Evolutionary conservation across 176 grass and related monocot species (phyloP).

Genomic region (Musa troglodytarum): DNA sequence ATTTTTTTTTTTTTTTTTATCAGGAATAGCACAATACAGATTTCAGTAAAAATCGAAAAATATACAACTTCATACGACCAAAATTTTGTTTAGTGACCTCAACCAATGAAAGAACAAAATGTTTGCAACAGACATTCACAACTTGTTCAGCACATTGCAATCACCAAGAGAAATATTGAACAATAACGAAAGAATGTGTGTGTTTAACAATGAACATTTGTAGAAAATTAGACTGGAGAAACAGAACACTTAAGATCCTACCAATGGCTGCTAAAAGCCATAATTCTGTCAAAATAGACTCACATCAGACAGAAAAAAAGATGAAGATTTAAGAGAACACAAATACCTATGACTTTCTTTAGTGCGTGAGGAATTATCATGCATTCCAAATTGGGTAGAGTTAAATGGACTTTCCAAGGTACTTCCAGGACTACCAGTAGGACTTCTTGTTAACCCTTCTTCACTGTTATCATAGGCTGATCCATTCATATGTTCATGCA

Average conservation of each 20-base stretch:
- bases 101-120: no score
- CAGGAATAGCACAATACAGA: not conserved
- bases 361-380: conserved; percentile 54
- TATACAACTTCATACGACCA: no score
- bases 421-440: conserved; percentile 54
- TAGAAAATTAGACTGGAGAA: no score
- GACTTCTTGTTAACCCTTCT: conserved; percentile 54
- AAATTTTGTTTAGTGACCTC: no score
- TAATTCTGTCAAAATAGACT: conserved; percentile 1
- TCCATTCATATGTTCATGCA: conserved; percentile 38
- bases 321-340: not conserved
- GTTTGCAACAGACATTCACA: no score
- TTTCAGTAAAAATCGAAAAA: no score
- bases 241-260: no score
- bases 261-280: not conserved
- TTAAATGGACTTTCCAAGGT: conserved; percentile 79
- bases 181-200: no score
- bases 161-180: no score
- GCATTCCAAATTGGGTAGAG: conserved; percentile 44
- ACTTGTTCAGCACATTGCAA: no score
- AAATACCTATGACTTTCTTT: conserved; percentile 74
- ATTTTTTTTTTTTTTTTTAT: not conserved
- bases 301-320: not conserved
- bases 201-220: no score
- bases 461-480: conserved; percentile 77